phyloP scores from a whole-genome alignment of 257 asterid species.

The Fraxinus excelsior region DNA sequence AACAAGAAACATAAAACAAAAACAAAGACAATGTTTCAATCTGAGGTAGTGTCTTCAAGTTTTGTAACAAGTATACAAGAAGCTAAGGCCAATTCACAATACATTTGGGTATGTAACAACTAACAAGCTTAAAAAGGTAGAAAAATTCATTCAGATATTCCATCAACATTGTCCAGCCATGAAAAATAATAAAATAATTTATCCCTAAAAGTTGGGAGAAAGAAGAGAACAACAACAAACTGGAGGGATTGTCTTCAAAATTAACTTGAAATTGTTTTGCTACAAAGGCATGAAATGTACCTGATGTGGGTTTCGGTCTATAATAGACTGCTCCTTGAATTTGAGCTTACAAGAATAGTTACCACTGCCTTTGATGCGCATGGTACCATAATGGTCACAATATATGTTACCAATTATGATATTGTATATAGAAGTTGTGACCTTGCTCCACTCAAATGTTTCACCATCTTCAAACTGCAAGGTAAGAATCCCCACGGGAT shows the following conservation, averaged over 20 bases:
- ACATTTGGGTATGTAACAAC: not conserved
- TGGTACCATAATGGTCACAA: slow-evolving; percentile 94
- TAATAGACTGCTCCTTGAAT: slow-evolving; percentile 97
- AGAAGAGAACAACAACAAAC: not conserved
- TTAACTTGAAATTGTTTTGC: slow-evolving; percentile 3
- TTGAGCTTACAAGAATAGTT: slow-evolving; percentile 95
- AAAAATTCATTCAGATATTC: not conserved
- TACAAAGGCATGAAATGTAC: slow-evolving; percentile 39
- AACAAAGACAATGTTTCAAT: too few relatives aligned
- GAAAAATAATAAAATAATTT: not conserved
- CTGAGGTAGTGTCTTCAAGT: not conserved
- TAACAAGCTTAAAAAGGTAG: not conserved
- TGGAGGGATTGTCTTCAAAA: slow-evolving; percentile 18
- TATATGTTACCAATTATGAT: slow-evolving; percentile 94
- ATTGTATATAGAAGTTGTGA: slow-evolving; percentile 94
- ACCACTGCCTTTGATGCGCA: slow-evolving; percentile 97
- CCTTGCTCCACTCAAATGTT: slow-evolving; percentile 98
- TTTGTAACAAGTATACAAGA: not conserved
- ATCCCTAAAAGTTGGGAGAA: not conserved
- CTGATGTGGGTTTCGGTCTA: slow-evolving; percentile 99
- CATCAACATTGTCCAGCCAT: not conserved
- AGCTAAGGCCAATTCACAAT: too few relatives aligned
- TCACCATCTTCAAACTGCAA: slow-evolving; percentile 96
- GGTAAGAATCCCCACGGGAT: slow-evolving; percentile 87
- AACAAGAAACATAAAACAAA: too few relatives aligned